These are phyloP conservation scores for Patellaria atrata DNA, from an alignment of 495 filamentous ascomycete genomes.

Conservation along the genomic window DNA sequence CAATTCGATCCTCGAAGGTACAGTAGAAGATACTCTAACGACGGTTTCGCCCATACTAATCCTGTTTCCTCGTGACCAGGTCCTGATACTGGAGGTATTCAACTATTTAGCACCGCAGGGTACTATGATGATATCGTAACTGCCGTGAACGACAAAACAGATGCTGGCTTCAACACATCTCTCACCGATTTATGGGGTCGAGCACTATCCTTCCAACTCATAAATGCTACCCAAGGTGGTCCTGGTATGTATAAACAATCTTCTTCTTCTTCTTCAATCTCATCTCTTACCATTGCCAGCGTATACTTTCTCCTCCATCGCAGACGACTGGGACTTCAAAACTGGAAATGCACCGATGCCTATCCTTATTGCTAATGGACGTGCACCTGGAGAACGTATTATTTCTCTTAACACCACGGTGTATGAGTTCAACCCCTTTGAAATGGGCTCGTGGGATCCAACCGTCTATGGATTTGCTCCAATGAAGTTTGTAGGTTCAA, in stretches of 20 bases:
- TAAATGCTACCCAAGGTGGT: slow-evolving; percentile 65
- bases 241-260: slow-evolving; percentile 16
- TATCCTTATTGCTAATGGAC: slow-evolving; percentile 61
- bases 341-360: slow-evolving; percentile 69
- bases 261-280: slow-evolving; percentile 1
- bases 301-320: slow-evolving; percentile 84
- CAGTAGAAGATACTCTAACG: no score
- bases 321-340: slow-evolving; percentile 47
- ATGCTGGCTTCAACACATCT: slow-evolving; percentile 59
- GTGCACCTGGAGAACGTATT: slow-evolving; percentile 48
- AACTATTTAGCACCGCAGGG: slow-evolving; percentile 31
- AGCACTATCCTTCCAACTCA: slow-evolving; percentile 68
- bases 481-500: slow-evolving; percentile 60
- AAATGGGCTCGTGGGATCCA: slow-evolving; percentile 75
- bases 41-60: no score
- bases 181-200: slow-evolving; percentile 87
- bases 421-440: slow-evolving; percentile 77
- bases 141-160: slow-evolving; percentile 47
- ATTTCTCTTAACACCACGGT: slow-evolving; percentile 67
- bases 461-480: slow-evolving; percentile 68
- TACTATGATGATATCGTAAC: slow-evolving; percentile 55
- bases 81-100: slow-evolving; percentile 38
- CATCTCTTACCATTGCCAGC: slow-evolving; percentile 27
- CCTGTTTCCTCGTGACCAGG: no score
- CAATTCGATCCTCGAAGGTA: slow-evolving; percentile 53